Conservation (phyloP, 371 early-diverging fungal genomes). For the Gilbertella persicaria region DNA sequence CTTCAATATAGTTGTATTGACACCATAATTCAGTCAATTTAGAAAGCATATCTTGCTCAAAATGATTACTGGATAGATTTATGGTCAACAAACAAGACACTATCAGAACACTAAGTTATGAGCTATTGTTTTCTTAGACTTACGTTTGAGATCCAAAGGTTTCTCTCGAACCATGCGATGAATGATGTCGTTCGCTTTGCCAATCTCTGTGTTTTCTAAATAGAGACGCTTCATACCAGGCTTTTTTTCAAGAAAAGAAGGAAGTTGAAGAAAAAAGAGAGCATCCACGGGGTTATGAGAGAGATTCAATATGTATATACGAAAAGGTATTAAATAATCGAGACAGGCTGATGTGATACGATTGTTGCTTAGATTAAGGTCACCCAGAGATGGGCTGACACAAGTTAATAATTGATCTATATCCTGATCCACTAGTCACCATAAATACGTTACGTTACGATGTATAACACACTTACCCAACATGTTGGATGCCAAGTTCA, state of each 20-base stretch:
- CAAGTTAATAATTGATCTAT: constrained; percentile 15
- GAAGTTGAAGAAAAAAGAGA: constrained; percentile 7
- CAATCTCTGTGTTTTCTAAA: constrained; percentile 23
- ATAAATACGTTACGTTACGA: too few species aligned
- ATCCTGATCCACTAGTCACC: constrained; percentile 27
- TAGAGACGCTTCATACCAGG: constrained; percentile 13
- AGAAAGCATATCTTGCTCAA: constrained; percentile 18
- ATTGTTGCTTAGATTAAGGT: constrained; percentile 30
- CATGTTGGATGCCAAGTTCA: constrained; percentile 29
- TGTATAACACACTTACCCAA: constrained; percentile 21
- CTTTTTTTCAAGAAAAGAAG: constrained; percentile 3
- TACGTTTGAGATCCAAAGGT: neutral
- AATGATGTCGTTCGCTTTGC: constrained; percentile 2
- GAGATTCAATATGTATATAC: neutral
- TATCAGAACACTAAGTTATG: neutral
- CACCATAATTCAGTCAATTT: constrained; percentile 15
- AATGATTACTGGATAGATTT: constrained; percentile 23
- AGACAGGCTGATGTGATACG: constrained; percentile 16
- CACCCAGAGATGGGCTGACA: constrained; percentile 6
- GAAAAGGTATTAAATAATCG: neutral
- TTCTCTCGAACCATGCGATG: neutral
- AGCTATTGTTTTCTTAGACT: neutral
- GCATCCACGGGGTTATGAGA: constrained; percentile 34
- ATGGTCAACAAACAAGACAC: constrained; percentile 1
- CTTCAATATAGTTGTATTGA: neutral